A percentile compares a stretch with the other conserved stretches of the same genome.
Evolutionary conservation across 495 filamentous ascomycete genomes (phyloP).

Genomic region (Penicillium pulvis): DNA sequence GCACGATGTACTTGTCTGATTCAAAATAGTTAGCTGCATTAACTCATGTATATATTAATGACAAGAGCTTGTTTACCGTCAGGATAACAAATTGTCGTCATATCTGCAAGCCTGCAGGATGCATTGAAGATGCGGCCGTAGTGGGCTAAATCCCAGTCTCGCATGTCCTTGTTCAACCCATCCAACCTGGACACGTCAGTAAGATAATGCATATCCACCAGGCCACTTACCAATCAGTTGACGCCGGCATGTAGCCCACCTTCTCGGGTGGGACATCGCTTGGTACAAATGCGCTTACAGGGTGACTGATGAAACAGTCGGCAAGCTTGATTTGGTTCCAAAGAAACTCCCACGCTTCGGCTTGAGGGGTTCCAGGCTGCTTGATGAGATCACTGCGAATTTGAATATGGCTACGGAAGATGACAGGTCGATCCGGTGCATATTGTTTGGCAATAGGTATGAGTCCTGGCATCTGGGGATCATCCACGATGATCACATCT

Average conservation of each 20-base stretch:
- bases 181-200: slow-evolving; percentile 62
- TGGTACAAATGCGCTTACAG: slow-evolving; percentile 78
- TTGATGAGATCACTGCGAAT: slow-evolving; percentile 74
- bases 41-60: neutral
- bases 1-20: slow-evolving; percentile 72
- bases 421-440: slow-evolving; percentile 74
- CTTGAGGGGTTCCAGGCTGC: slow-evolving; percentile 63
- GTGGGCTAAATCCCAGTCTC: slow-evolving; percentile 71
- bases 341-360: slow-evolving; percentile 75
- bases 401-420: slow-evolving; percentile 83
- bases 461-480: slow-evolving; percentile 85
- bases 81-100: slow-evolving; percentile 68
- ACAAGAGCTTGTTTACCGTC: slow-evolving; percentile 43
- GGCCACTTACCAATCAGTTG: slow-evolving; percentile 69
- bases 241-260: slow-evolving; percentile 79
- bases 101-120: slow-evolving; percentile 55
- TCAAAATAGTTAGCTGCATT: slow-evolving; percentile 8
- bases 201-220: neutral
- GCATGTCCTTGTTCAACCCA: slow-evolving; percentile 79
- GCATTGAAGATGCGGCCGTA: slow-evolving; percentile 77
- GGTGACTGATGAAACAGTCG: slow-evolving; percentile 85
- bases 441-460: slow-evolving; percentile 74
- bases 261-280: slow-evolving; percentile 62
- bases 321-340: slow-evolving; percentile 71
- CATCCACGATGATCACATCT: slow-evolving; percentile 78